phyloP scores from a whole-genome alignment of 257 asterid genomes.

The Solanum appendiculatum region DNA sequence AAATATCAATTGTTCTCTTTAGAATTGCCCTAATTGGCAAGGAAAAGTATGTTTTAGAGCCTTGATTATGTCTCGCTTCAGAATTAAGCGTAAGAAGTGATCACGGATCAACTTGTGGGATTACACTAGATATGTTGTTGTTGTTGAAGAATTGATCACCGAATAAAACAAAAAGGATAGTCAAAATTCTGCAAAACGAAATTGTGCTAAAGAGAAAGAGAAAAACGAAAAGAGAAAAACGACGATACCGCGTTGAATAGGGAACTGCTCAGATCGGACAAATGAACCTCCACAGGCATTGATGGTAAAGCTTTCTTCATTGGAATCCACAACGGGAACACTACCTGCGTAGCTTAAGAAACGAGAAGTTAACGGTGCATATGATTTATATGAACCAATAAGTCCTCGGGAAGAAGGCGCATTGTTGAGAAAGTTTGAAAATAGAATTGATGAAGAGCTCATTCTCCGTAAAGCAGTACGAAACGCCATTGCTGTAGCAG shows the following conservation, averaged over 20 bases:
- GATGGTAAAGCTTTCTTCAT: neutral
- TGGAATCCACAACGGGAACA: neutral
- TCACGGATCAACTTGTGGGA: neutral
- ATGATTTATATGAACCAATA: neutral
- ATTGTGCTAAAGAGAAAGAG: neutral
- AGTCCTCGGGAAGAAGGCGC: neutral
- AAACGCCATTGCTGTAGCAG: neutral
- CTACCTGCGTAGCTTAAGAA: neutral
- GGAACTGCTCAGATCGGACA: neutral
- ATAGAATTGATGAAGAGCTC: neutral
- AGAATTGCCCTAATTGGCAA: neutral
- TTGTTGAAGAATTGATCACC: neutral
- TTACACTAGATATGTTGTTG: too few relatives aligned
- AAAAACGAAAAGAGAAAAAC: neutral
- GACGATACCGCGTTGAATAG: neutral
- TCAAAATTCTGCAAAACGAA: neutral
- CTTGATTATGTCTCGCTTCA: neutral
- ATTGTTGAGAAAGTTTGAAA: neutral
- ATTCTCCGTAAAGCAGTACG: neutral
- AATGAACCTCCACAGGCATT: neutral
- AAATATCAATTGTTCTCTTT: neutral
- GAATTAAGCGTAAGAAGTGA: neutral
- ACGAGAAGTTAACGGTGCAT: neutral
- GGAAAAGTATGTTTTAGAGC: neutral
- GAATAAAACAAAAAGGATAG: neutral